Evolutionary conservation across 2,329 filamentous ascomycete genomes (phyloP), one percentile per base, ranked within the genome.

Genomic region (Ascochyta fabae): DNA sequence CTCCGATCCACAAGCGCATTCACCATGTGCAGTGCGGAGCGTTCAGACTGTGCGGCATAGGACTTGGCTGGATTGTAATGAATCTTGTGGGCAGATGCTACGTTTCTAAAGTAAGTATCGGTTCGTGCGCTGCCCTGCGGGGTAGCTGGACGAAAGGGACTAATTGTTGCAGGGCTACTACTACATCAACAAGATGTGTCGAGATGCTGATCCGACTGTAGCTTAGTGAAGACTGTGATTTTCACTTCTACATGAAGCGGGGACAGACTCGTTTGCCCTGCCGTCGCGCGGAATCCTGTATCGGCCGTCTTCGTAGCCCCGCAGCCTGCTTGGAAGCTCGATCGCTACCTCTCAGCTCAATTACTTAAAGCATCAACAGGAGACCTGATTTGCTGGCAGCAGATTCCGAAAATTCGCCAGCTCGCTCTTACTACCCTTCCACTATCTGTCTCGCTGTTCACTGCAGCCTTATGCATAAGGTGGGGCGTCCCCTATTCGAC

Each of bases 51-150:
- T 13, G 16, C 16, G 13, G 19, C 36, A n/a, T 35, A 9, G 12
- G 13, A 31, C 13, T 2, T 15, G 3, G 5, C 10, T 31, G 29
- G 13, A 31, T 5, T 31, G 27, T 29, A 10, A 29, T 29, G 27
- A 9, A 29, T 3, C 10, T 10, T 3, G 27, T 29, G 27, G 27
- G 27, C 27, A 31, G 12, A 13, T 12, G 13, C 29, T 31, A 10
- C 29, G 12, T 12, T 31, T 31, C 4, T 3, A 31, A 10, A 12
- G 13, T 12, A 6, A 8, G 9, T 16, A 4, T 34, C n/a, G n/a
- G 22, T 43, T 33, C 24, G 48, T 50, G 48, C 48, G 24, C 44
- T 13, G n/a, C 27, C 10, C 16, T 35, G 46, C 38, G 38, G 47
- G 29, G 47, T 19, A 19, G 10, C 16, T 41, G n/a, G 23, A 23